These are phyloP conservation scores for Saccharomycopsis hybrid DNA, from an alignment of 1,139 yeast species.

Conservation along the genomic window DNA sequence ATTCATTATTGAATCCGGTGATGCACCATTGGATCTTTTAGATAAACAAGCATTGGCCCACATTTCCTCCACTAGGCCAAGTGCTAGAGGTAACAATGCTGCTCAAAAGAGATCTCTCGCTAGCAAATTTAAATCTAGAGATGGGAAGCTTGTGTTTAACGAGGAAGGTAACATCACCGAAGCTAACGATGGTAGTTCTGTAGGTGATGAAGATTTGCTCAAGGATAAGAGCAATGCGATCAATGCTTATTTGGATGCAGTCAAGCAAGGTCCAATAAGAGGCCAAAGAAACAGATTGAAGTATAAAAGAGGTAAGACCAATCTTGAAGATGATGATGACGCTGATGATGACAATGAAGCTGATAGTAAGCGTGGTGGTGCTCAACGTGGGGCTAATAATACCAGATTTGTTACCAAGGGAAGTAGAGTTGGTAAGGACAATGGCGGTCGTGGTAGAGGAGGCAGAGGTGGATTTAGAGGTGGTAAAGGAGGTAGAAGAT, in stretches of 20 bases:
- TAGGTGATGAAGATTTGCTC: constrained; percentile 51
- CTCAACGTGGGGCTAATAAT: not conserved
- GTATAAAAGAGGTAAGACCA: constrained; percentile 59
- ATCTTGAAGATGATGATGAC: constrained; percentile 47
- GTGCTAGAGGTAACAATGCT: constrained; percentile 35
- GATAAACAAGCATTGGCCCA: constrained; percentile 82
- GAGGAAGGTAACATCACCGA: constrained; percentile 51
- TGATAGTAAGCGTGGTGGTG: constrained; percentile 14
- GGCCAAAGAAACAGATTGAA: constrained; percentile 89
- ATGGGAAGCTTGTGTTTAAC: constrained; percentile 48
- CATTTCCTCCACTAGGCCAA: constrained; percentile 80
- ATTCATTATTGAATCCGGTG: constrained; percentile 71
- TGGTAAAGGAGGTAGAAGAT: not conserved
- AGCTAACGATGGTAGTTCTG: constrained; percentile 35
- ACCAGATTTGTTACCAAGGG: constrained; percentile 4
- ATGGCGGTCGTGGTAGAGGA: not conserved
- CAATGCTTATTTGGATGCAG: constrained; percentile 90
- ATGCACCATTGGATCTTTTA: constrained; percentile 82
- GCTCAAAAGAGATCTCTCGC: constrained; percentile 33
- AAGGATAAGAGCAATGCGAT: constrained; percentile 34
- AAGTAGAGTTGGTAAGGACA: constrained; percentile 8
- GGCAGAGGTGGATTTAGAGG: not conserved
- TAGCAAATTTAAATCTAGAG: constrained; percentile 42
- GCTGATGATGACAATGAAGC: constrained; percentile 44
- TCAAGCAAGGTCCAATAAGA: constrained; percentile 84